Base-by-base conservation (phyloP, 2,329 filamentous ascomycete species). In the Xylaria sp. region DNA sequence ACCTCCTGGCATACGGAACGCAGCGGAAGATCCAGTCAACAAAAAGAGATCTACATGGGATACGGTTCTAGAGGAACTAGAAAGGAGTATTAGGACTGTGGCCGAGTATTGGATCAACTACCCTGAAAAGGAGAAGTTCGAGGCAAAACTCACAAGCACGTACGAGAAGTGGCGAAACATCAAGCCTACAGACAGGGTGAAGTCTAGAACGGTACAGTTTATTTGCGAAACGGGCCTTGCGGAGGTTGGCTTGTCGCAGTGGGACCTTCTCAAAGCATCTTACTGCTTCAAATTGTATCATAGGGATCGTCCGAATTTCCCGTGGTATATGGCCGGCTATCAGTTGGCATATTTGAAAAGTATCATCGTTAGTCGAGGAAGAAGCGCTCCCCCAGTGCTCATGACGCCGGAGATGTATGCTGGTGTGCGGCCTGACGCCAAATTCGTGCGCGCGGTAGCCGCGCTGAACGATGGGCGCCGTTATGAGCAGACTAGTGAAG, bases 191-290 rank as follows among this genome's bases (percentile, higher is more conserved):
- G 51, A 45, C n/a, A 71, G 66, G 33, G 66, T 65, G 29, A 66
- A 60, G 51, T 66, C 72, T 0, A 77, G 75, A 38, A 71, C 73
- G 5, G 69, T 79, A 3, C 67, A 64, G 9, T 60, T 74, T 77
- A 68, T 84, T 5, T 73, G 76, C 13, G 75, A 75, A 39, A 65
- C 68, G 1, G 71, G 72, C 49, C 65, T 77, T 4, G 49, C 66
- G 0, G 69, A 73, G 5, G 63, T 73, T 0, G 76, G 77, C 0
- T 61, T 79, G 11, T 81, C 79, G 29, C 73, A 69, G 3, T 88
- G 85, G 85, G 78, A 80, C 2, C 73, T 85, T 2, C 74, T 87
- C 17, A 85, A 85, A 64, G 86, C 86, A 0, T 86, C 85, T 1
- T 77, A 77, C 3, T 75, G 80, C 3, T 87, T 85, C 72, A 81